Evolutionary conservation across 2,329 filamentous ascomycete species (phyloP).

Genomic region (Stemphylium vesicarium): DNA sequence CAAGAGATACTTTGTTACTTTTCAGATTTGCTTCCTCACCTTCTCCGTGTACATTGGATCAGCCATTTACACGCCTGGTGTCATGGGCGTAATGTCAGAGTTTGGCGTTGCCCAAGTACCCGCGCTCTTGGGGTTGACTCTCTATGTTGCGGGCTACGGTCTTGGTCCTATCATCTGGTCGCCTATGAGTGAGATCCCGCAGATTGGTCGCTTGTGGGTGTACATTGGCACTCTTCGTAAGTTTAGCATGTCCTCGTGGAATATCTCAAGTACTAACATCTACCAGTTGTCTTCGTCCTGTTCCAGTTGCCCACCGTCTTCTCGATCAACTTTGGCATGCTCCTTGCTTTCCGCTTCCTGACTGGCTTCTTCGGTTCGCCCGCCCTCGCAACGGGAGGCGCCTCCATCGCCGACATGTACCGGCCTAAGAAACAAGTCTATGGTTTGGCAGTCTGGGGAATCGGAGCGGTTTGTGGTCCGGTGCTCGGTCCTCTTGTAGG

Average conservation of each 20-base stretch:
- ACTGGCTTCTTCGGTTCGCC: constrained; percentile 58
- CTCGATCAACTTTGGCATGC: constrained; percentile 58
- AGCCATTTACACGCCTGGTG: constrained; percentile 57
- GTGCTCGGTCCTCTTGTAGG: constrained; percentile 53
- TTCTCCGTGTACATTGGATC: constrained; percentile 62
- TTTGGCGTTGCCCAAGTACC: constrained; percentile 61
- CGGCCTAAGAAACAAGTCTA: constrained; percentile 48
- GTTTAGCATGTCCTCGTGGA: background rate
- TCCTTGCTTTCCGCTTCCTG: constrained; percentile 59
- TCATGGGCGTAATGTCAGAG: constrained; percentile 54
- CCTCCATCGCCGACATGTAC: constrained; percentile 56
- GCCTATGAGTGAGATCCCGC: constrained; percentile 57
- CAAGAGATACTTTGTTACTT: constrained; percentile 55
- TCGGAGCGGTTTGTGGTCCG: constrained; percentile 51
- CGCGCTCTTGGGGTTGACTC: constrained; percentile 54
- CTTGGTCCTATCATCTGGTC: constrained; percentile 46
- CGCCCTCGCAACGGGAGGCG: constrained; percentile 54
- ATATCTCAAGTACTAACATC: background rate
- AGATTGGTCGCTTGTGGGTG: constrained; percentile 53
- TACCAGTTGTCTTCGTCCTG: constrained; percentile 53
- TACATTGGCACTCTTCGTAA: constrained; percentile 30
- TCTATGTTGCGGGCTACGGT: constrained; percentile 41
- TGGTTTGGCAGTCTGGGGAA: constrained; percentile 50
- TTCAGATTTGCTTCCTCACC: constrained; percentile 56
- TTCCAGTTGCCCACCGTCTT: constrained; percentile 56